Base-by-base conservation (phyloP, 805 yeast species). In the Ogataea sp. region DNA sequence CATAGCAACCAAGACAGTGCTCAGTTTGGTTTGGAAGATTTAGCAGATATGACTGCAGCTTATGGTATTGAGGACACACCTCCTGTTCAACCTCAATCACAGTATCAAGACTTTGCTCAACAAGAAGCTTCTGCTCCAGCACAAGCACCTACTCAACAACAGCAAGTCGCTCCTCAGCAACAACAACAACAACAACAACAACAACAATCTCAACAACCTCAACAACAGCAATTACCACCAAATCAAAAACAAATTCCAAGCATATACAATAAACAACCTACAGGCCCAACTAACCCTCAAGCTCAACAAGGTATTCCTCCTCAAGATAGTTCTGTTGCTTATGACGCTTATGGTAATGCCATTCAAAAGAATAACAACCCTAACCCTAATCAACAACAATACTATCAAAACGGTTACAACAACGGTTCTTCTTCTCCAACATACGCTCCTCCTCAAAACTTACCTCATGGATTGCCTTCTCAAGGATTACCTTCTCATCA, bases 381-480 rank as follows among this genome's bases (percentile, higher is more conserved):
- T n/a, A n/a, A n/a, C n/a, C n/a, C n/a, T n/a, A n/a, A n/a, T 23
- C 48, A 33, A 38, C 41, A 31, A n/a, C 25, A 26, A 31, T 27
- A 23, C 23, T 29, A 27, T 18, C n/a, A 32, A 23, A 18, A 26
- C 3, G 40, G 24, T 9, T 15, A 26, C 30, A 42, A 42, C 39
- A 44, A 45, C 28, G 58, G 55, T 10, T 43, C 50, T 2, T 37
- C 53, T 5, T 53, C 62, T 16, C 64, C 65, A 35, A 47, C 50
- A 15, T 51, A 42, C 36, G 39, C 46, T 11, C 56, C 59, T 13
- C 49, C 51, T 17, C 64, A 57, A 39, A 50, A 48, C 14, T 47
- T 54, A 21, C 64, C 63, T 11, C 61, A 56, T 36, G 61, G 61
- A 9, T 47, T 57, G 23, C 62, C 64, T 4, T 46, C 60, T 9